Conservation (phyloP, 169 alveolate genomes). For the Plasmodium malariae region DNA sequence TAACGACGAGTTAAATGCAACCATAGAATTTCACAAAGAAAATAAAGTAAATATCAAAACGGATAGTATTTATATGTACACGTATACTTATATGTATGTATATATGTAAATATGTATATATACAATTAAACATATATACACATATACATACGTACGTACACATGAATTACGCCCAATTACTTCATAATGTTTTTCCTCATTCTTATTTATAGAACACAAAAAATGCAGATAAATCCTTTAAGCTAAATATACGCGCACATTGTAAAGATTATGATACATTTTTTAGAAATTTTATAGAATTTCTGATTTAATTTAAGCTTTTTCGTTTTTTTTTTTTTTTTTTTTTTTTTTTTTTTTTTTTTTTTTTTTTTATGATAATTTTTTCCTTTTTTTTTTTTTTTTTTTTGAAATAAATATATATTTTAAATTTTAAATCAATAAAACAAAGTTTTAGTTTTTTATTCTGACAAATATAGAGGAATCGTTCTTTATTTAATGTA, state of each 20-base stretch:
- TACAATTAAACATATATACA: no score
- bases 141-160: not conserved
- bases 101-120: no score
- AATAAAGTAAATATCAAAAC: conserved; percentile 15
- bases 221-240: conserved; percentile 10
- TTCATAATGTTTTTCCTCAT: not conserved
- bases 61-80: not conserved
- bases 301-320: conserved; percentile 19
- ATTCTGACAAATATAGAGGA: not conserved
- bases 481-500: not conserved
- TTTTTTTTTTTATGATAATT: not conserved
- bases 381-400: not conserved
- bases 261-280: conserved; percentile 40
- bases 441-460: not conserved
- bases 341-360: not conserved
- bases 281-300: conserved; percentile 34
- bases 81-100: not conserved
- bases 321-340: conserved; percentile 12
- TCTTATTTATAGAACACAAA: not conserved
- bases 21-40: conserved; percentile 29
- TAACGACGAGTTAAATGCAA: conserved; percentile 14
- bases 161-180: not conserved
- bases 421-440: not conserved
- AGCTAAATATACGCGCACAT: conserved; percentile 44
- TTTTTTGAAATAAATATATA: not conserved